A percentile compares a stretch with the other conserved stretches of the same genome.
These are phyloP conservation scores for Rehmannia glutinosa DNA, from an alignment of 257 asterid species.

Conservation along the genomic window DNA sequence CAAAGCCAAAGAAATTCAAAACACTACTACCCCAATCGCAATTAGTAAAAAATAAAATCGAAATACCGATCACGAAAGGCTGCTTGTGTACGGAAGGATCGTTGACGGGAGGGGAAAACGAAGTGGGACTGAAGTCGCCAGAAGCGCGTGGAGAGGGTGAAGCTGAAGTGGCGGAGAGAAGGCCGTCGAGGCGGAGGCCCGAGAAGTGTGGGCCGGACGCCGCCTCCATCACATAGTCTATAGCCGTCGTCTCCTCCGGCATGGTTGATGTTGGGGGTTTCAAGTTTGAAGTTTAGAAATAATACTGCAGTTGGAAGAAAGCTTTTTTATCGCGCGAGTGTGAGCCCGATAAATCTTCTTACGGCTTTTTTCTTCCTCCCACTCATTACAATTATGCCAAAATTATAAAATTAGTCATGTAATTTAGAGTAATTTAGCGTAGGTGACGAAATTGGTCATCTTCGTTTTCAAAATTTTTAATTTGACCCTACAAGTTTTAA, in stretches of 20 bases:
- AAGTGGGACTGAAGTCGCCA: constrained; percentile 27
- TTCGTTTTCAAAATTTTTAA: too few species aligned
- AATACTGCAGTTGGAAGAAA: background rate
- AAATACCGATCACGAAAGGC: constrained; percentile 93
- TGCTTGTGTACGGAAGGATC: constrained; percentile 55
- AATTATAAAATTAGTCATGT: too few species aligned
- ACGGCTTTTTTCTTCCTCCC: background rate
- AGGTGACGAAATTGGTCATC: too few species aligned
- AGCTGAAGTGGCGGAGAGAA: constrained; percentile 37
- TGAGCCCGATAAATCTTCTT: background rate
- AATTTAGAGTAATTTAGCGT: too few species aligned
- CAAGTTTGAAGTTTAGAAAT: background rate
- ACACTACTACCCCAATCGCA: background rate
- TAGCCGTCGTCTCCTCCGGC: constrained; percentile 63
- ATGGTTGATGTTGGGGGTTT: constrained; percentile 19
- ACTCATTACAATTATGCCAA: too few species aligned
- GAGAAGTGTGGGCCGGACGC: constrained; percentile 93
- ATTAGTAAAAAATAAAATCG: background rate
- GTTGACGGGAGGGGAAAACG: constrained; percentile 25
- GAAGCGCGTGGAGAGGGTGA: constrained; percentile 53
- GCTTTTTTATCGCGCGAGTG: background rate
- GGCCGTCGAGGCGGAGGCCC: constrained; percentile 74
- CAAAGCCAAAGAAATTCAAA: background rate
- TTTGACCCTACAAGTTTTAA: too few species aligned
- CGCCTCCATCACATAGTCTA: constrained; percentile 91